Evolutionary conservation across 2,329 filamentous ascomycete species (phyloP), one percentile per base, ranked within the genome.

Genomic region (Fusarium oligoseptatum): DNA sequence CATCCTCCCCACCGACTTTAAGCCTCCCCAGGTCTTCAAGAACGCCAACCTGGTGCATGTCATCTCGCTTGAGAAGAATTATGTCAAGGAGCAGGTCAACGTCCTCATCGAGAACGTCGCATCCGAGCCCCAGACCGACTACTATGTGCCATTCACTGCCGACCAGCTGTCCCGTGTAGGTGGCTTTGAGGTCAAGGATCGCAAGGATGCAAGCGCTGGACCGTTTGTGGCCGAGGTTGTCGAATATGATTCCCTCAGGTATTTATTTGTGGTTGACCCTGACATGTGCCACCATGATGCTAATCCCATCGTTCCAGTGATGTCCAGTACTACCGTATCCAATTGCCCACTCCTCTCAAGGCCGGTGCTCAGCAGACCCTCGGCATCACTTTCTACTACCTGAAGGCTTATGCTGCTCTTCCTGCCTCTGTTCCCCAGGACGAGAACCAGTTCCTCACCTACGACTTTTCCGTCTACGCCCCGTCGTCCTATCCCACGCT

Each of bases 21-120:
- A 90, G 83, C 95, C 96, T 64, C 93, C 95, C 15, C 94, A 95
- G 82, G 94, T 95, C 76, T 99, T 98, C 87, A 95, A 95, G 86
- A 98, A 99, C 84, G 89, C 89, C 84, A 98, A 99, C 83, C 85
- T 98, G 34, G 93, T 98, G 61, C 94, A 97, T 79, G 92, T 93
- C 74, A 92, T 97, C 81, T 98, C 97, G 76, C 85, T 98, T 68
- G 96, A 98, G 85, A 98, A 98, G 88, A 94, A 92, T 77, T 98
- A 97, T 80, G 92, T 92, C 65, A 92, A 95, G 81, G 96, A 98
- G 84, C 93, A 92, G 15, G 91, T 98, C 88, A 98, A 98, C 85
- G 92, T 98, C n/a, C 88, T 97, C 61, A 91, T 99, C 73, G 93
- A 98, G 87, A 99, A 99, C 83, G 88, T 94, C 76, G 94, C 93